Conservation (phyloP, 306 rosid genomes). For the Prunus mira region DNA sequence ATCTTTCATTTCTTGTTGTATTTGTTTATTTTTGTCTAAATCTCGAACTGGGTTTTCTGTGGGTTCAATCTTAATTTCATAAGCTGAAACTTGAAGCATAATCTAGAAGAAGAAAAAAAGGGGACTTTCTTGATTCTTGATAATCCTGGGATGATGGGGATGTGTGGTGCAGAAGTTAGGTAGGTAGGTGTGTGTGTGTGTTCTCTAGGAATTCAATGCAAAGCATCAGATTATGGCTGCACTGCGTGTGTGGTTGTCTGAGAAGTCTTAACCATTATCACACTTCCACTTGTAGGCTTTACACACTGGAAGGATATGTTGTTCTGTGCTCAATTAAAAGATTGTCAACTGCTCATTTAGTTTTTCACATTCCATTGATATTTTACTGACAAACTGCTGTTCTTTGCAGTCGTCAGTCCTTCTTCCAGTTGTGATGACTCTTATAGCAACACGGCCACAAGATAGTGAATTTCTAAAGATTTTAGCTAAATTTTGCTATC, state of each 20-base stretch:
- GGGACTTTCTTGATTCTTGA: conserved; percentile 4
- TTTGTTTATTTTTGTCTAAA: not conserved
- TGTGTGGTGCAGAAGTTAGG: not conserved
- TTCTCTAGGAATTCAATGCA: not conserved
- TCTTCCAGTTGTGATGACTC: conserved; percentile 90
- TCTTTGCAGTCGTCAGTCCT: conserved; percentile 87
- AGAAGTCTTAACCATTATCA: not conserved
- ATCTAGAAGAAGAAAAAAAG: not conserved
- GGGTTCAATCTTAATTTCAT: not conserved
- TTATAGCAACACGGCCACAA: conserved; percentile 65
- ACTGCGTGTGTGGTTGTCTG: not conserved
- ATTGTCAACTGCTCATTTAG: conserved; percentile 1
- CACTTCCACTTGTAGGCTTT: not conserved
- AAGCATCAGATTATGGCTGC: not conserved
- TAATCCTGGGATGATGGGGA: not conserved
- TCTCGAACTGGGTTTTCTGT: conserved; percentile 1
- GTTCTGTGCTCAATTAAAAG: not conserved
- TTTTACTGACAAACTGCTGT: conserved; percentile 23
- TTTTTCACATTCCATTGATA: conserved; percentile 4
- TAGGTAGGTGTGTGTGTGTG: not conserved
- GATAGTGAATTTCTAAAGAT: conserved; percentile 47
- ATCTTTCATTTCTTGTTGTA: not conserved
- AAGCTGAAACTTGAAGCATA: not conserved
- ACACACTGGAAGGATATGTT: not conserved
- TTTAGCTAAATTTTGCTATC: conserved; percentile 65